A percentile compares a stretch with the other conserved stretches of the same genome.
phyloP scores from a whole-genome alignment of 306 rosid genomes.

The Calophaca sinica region DNA sequence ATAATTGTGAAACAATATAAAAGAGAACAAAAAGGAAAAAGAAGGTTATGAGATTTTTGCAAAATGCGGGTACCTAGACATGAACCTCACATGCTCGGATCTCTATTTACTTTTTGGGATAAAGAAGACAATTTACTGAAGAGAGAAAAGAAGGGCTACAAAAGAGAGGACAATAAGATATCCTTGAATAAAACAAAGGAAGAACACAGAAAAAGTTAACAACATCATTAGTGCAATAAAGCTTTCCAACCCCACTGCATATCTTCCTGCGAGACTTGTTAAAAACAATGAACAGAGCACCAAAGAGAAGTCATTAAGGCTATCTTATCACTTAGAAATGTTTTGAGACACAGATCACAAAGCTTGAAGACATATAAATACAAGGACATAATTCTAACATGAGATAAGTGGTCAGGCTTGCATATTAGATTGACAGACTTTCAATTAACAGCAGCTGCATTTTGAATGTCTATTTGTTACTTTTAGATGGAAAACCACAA shows the following conservation, averaged over 20 bases:
- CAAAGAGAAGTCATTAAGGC: neutral
- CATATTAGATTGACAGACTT: slow-evolving; percentile 23
- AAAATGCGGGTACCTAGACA: slow-evolving; percentile 27
- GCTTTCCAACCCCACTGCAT: slow-evolving; percentile 15
- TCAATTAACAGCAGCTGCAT: neutral
- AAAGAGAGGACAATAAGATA: slow-evolving; percentile 21
- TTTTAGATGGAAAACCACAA: slow-evolving; percentile 4
- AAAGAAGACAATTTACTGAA: slow-evolving; percentile 25
- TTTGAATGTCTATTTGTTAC: slow-evolving; percentile 22
- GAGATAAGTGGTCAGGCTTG: slow-evolving; percentile 10
- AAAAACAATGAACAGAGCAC: slow-evolving; percentile 32
- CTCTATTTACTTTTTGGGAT: slow-evolving; percentile 3
- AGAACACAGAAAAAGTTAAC: slow-evolving; percentile 12
- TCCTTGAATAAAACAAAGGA: slow-evolving; percentile 3
- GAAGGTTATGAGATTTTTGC: slow-evolving; percentile 34
- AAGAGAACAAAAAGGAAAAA: neutral
- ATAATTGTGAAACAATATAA: neutral
- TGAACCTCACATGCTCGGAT: slow-evolving; percentile 7
- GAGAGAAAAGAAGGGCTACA: slow-evolving; percentile 9
- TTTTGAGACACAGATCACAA: slow-evolving; percentile 18
- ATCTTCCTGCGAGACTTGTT: slow-evolving; percentile 1
- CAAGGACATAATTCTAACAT: slow-evolving; percentile 14
- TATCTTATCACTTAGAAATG: slow-evolving; percentile 6
- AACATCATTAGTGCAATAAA: slow-evolving; percentile 1
- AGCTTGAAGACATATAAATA: slow-evolving; percentile 19